Evolutionary conservation across 192 early-diverging fungal species (phyloP).

Genomic region (Mortierella antarctica): DNA sequence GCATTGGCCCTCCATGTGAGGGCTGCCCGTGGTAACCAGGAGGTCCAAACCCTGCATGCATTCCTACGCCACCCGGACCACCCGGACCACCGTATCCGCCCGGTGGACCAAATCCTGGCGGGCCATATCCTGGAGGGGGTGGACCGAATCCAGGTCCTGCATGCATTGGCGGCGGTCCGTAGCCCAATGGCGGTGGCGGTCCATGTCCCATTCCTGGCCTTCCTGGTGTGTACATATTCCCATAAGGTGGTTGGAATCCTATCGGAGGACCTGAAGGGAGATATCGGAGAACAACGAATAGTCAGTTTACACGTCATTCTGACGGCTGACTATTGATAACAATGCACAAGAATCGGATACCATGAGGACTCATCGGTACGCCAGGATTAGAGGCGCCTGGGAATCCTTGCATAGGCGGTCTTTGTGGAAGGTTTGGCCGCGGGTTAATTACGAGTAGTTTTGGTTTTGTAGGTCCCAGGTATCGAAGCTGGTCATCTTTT

Average conservation of each 20-base stretch:
- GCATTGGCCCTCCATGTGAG: not conserved
- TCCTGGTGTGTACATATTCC: conserved; percentile 20
- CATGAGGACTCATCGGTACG: conserved; percentile 25
- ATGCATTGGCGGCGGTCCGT: not conserved
- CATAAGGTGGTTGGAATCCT: conserved; percentile 17
- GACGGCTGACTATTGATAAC: not conserved
- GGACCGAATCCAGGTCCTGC: conserved; percentile 2
- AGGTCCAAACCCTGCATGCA: not conserved
- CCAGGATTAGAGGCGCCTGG: conserved; percentile 15
- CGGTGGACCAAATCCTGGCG: conserved; percentile 17
- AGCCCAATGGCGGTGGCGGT: conserved; percentile 9
- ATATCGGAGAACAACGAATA: not conserved
- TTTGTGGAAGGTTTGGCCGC: conserved; percentile 22
- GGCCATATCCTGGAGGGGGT: not conserved
- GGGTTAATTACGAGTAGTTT: conserved; percentile 1
- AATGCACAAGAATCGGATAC: not conserved
- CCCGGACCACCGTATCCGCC: conserved; percentile 1
- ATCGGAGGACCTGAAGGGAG: conserved; percentile 15
- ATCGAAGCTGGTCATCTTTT: conserved; percentile 21
- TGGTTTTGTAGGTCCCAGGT: conserved; percentile 22
- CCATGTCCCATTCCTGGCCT: conserved; percentile 18
- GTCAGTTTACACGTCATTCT: not conserved
- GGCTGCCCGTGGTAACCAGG: conserved; percentile 15
- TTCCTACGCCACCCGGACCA: not conserved
- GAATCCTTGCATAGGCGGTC: conserved; percentile 1